Base-by-base conservation (phyloP, 768 basidiomycete genomes). In the Erythrobasidium yunnanense region DNA sequence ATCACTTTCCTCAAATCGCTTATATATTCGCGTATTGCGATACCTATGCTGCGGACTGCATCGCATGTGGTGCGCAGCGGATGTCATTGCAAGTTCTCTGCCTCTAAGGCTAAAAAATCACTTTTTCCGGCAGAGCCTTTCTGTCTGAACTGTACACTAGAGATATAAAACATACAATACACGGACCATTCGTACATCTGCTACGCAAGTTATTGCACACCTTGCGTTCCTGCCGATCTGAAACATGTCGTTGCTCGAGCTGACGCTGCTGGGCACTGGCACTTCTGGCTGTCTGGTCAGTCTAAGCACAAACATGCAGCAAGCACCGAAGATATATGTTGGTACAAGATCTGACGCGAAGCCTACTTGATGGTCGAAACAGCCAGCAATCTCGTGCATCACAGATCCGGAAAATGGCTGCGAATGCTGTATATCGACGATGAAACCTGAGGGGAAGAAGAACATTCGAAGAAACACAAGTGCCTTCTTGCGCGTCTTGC, bases 381-480 rank as follows among this genome's bases (percentile, higher is more conserved):
- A 90, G 15, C 88, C 88, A 17, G 78, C 77, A 42, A 75, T 79
- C 22, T 73, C 77, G 6, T 95, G 90, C 76, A 77, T 95, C 66
- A 92, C 90, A 0, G 81, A 82, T 35, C 82, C 83, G 8, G 78
- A 72, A 11, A 75, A 76, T 32, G 45, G 79, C 33, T 88, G 87
- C 73, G 77, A 75, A 66, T 84, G 86, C 0, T 87, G 87, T 71
- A 76, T 84, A 51, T 84, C 85, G 34, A 84, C 87, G 29, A 77
- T 84, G 67, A 81, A 74, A 0, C 82, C 83, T 0, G 83, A 84
- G 68, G 88, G 89, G 13, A 85, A 83, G 81, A 87, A 84, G 77
- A 95, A 93, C 71, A 81, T 84, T 34, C 77, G 91, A 50, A 81
- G 91, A 57, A 93, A 93, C 73, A 92, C 90, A 6, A 84, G 86